Percentiles rank a stretch among this genome's conserved stretches.
Conservation (phyloP, 768 basidiomycete species). For the Cubamyces sp. region DNA sequence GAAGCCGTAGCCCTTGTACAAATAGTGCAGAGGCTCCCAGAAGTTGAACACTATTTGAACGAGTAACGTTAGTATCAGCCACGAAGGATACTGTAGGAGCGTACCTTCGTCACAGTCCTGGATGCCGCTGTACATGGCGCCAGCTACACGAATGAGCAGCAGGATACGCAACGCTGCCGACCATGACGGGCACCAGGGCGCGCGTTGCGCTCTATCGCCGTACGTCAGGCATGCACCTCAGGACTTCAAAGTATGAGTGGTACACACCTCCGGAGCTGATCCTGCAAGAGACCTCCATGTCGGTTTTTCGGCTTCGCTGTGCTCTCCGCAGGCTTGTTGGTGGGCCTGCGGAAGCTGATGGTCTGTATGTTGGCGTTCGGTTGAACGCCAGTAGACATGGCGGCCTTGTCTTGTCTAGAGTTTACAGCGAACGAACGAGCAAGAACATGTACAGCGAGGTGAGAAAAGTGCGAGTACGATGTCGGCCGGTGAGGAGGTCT, state of each 20-base stretch:
- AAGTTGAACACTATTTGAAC: conserved; percentile 88
- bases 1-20: conserved; percentile 84
- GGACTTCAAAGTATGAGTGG: neutral
- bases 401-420: neutral
- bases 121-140: conserved; percentile 95
- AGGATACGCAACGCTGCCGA: conserved; percentile 83
- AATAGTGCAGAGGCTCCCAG: conserved; percentile 97
- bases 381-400: conserved; percentile 24
- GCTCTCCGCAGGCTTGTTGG: conserved; percentile 23
- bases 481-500: conserved; percentile 4
- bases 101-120: conserved; percentile 97
- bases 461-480: neutral
- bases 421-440: neutral
- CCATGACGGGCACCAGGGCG: conserved; percentile 87
- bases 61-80: neutral
- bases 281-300: conserved; percentile 76
- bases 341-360: conserved; percentile 39
- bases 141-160: conserved; percentile 75
- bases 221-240: conserved; percentile 16
- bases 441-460: conserved; percentile 1
- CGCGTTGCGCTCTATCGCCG: conserved; percentile 58
- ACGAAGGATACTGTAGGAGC: conserved; percentile 10
- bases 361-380: conserved; percentile 35
- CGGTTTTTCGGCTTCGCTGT: conserved; percentile 35
- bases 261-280: conserved; percentile 71